A percentile compares a stretch with the other conserved stretches of the same genome.
These are phyloP conservation scores for Calonectria pseudoturangicola DNA, from an alignment of 2,329 filamentous ascomycete genomes.

Conservation along the genomic window DNA sequence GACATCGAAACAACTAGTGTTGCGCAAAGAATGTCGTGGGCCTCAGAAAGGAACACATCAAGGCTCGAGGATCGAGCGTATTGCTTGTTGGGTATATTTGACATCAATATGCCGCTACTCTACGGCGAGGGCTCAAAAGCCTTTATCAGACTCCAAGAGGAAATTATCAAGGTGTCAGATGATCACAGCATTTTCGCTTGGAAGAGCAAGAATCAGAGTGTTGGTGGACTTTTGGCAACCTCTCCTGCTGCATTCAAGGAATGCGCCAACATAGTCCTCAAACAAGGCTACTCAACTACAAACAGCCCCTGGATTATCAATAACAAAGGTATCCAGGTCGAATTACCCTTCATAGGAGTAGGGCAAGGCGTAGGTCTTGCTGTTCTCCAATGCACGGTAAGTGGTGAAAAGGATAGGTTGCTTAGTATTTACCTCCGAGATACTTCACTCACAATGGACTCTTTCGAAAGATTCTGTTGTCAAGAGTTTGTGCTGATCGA, in stretches of 20 bases:
- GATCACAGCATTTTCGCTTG: constrained; percentile 12
- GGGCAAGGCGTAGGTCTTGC: background rate
- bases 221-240: background rate
- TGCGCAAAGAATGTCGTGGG: constrained; percentile 18
- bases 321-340: background rate
- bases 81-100: constrained; percentile 14
- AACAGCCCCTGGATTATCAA: background rate
- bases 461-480: background rate
- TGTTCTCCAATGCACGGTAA: background rate
- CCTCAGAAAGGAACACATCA: background rate
- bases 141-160: constrained; percentile 5
- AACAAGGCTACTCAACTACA: background rate
- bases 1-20: background rate
- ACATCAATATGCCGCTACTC: constrained; percentile 1
- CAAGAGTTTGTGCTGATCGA: background rate
- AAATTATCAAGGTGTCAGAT: constrained; percentile 9
- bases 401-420: background rate
- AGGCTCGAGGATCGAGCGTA: constrained; percentile 4
- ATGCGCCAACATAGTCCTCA: background rate
- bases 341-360: background rate
- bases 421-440: background rate
- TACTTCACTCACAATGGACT: background rate
- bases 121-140: constrained; percentile 5
- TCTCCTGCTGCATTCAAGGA: background rate
- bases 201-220: background rate